Conservation (phyloP, 73 alveolate genomes). For the Paramecium sexaurelia region DNA sequence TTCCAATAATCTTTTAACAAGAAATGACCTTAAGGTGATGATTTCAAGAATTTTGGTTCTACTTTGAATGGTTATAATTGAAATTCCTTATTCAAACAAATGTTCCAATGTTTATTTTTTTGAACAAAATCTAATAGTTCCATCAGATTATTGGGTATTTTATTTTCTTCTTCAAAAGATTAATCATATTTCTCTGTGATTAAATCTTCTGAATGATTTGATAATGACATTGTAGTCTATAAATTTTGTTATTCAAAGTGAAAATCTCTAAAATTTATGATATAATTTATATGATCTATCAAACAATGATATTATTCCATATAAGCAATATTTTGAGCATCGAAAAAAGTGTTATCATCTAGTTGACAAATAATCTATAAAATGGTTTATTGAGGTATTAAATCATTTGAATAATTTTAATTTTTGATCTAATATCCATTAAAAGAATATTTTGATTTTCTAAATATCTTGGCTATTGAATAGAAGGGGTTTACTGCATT, state of each 20-base stretch:
- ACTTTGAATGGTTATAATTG: neutral
- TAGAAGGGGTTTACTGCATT: neutral
- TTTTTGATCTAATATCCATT: neutral
- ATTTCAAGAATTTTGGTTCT: constrained; percentile 1
- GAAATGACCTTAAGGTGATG: neutral
- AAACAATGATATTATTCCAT: neutral
- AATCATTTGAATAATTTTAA: neutral
- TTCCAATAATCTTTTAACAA: constrained; percentile 11
- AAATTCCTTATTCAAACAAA: constrained; percentile 15
- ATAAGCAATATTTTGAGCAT: neutral
- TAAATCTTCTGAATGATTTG: neutral
- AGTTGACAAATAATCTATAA: neutral
- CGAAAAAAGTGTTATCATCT: neutral
- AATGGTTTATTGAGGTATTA: neutral
- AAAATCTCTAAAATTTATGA: neutral
- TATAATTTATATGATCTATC: neutral
- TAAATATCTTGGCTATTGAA: neutral
- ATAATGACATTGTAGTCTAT: neutral
- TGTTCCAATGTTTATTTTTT: neutral
- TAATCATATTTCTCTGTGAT: neutral
- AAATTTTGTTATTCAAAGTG: neutral
- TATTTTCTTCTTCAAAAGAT: neutral
- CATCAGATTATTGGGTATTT: neutral
- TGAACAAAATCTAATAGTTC: constrained; percentile 47
- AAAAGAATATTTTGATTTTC: neutral